Base-by-base conservation (phyloP, 345 rosid genomes). In the Bruguiera gymnorhiza region DNA sequence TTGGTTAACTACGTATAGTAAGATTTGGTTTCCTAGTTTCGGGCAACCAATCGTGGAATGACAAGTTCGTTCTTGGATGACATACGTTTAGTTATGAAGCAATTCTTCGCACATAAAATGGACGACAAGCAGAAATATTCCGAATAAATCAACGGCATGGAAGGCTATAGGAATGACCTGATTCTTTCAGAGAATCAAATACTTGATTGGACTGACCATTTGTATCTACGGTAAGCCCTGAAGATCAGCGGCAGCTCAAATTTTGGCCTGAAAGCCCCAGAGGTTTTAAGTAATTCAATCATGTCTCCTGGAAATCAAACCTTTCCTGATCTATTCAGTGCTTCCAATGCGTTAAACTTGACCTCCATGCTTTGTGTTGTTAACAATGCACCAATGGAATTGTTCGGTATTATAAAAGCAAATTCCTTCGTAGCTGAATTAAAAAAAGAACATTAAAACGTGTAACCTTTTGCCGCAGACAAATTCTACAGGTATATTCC, bases 131-230 rank as follows among this genome's bases (percentile, higher is more conserved):
- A 32, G 36, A 32, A 32, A 32, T 32, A 6, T 0, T 32, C 36
- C 36, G 0, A 6, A 32, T 4, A 32, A 32, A 6, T 19, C 8
- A 83, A 77, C 56, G 72, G 73, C 71, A 76, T 70, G 0, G 86
- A 87, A 83, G 96, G 92, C 29, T 29, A 90, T 68, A 95, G 93
- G 4, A 86, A 76, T 60, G 98, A 90, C 56, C 66, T 78, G 83
- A 78, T 87, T 62, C 61, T 90, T 5, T 82, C 76, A 0, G 89
- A 88, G 24, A 24, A 24, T 24, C 24, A 24, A 24, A 24, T 24
- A 37, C 79, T 84, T 11, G 95, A 92, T 71, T 90, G 95, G 95
- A 85, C 63, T 5, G 91, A 84, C 62, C 73, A 91, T 20, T 65
- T 87, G 78, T 78, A 72, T 59, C 81, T 55, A 68, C 57, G 21